Evolutionary conservation across 2,329 filamentous ascomycete genomes (phyloP), one percentile per base, ranked within the genome.

Genomic region (Blastomyces gilchristii): DNA sequence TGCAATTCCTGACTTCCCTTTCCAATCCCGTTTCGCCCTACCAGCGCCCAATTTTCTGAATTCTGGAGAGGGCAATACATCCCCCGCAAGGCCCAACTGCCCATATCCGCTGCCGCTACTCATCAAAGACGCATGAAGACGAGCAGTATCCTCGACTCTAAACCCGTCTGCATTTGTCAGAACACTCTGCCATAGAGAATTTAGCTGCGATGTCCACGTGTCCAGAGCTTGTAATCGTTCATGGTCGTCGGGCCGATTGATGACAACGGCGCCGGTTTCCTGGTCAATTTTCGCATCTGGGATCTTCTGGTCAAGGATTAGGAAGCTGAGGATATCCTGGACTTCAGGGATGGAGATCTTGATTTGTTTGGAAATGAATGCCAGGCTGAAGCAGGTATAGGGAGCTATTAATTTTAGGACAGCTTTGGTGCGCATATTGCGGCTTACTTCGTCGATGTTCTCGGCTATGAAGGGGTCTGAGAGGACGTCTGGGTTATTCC

Each of bases 371-470:
- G 91, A 91, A 68, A 99, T 91, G 82, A 95, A 96, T 25, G 82
- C 81, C 31, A 97, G 80, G 67, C 88, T 90, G 84, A 97, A 96
- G 60, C 91, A 87, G 6, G 90, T 95, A 79, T 97, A 99, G 0
- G 94, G 94, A 4, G 91, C 91, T 67, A 97, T 94, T 31, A 97
- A 82, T 77, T 94, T 96, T 67, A 96, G 79, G 11, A 97, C 87
- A 0, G 92, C 93, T 81, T 97, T 97, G 68, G 92, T 97, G 62
- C 94, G 89, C 88, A 99, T 96, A 76, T 94, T 97, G 53, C 94
- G 89, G 61, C 93, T 99, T 63, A 99, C 93, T 78, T 99, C 94
- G 75, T 97, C 94, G 69, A 99, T 99, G 74, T 99, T 97, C 78
- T 97, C 94, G 37, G 93, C 93, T 69, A 99, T 99, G 78, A 97